Evolutionary conservation across 1,139 yeast species (phyloP), one percentile per base, ranked within the genome.

Genomic region (Debaryomyces coudertii): DNA sequence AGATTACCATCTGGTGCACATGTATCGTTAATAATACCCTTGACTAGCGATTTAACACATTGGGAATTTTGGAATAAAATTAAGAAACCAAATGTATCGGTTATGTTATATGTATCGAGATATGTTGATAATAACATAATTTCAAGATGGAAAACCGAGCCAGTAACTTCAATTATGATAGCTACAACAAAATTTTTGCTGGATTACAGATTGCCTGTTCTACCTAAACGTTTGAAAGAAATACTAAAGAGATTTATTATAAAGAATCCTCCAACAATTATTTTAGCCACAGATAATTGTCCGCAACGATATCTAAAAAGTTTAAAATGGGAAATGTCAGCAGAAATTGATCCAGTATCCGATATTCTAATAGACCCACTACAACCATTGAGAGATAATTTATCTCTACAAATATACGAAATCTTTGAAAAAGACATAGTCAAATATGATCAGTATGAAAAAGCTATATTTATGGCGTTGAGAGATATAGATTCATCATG

Each of bases 391-490:
- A 62, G 72, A 4, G 76, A 76, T 40, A 68, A 85, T 50, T 67
- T 90, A 45, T 79, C 80, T 18, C 71, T 80, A 47, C 69, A 71
- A 18, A 80, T 87, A 0, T 90, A 90, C 58, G 75, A 76, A 24
- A 76, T 77, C 4, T 90, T 90, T 61, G 96, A 88, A 59, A 68
- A 73, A 40, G 97, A 90, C 62, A 56, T 62, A 0, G 70, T 72
- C 44, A 90, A 90, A 62, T 90, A 90, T 58, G 70, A 74, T 5
- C 76, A 76, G 50, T 90, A 90, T 59, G 83, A 77, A 41, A 62
- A 69, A 31, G 96, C 97, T 1, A 80, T 89, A 2, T 69, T 66
- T 28, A 63, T 73, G 44, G 93, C 95, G 0, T 52, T 87, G 7
- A 48, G 50, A 1, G 73, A 68, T 44, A 22, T 27, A 1, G 25